Conservation (phyloP, 495 filamentous ascomycete species). For the Tuber borchii region DNA sequence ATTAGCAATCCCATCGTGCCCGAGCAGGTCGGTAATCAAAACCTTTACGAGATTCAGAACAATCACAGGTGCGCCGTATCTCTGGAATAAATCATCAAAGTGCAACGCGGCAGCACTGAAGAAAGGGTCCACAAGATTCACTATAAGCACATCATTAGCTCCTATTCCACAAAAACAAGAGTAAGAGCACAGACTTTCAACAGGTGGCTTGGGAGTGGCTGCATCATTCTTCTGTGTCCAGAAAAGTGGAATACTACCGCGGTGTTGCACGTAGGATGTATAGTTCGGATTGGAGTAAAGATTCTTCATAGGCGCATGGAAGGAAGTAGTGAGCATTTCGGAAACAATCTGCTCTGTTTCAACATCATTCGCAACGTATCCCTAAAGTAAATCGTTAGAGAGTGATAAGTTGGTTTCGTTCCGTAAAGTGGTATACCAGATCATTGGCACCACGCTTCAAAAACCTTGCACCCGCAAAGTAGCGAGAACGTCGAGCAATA, state of each 20-base stretch:
- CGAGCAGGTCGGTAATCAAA: constrained; percentile 4
- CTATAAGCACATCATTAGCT: constrained; percentile 25
- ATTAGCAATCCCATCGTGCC: constrained; percentile 1
- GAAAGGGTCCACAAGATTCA: constrained; percentile 91
- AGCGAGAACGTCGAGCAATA: constrained; percentile 83
- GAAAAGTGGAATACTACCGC: constrained; percentile 91
- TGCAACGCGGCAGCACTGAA: constrained; percentile 93
- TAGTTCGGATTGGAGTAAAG: constrained; percentile 83
- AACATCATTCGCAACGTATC: constrained; percentile 98
- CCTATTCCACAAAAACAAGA: not conserved
- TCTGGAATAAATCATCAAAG: constrained; percentile 90
- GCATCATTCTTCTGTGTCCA: constrained; percentile 98
- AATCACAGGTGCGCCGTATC: constrained; percentile 87
- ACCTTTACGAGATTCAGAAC: constrained; percentile 88
- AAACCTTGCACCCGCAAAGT: constrained; percentile 91
- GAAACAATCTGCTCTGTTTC: constrained; percentile 98
- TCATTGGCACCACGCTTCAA: constrained; percentile 94
- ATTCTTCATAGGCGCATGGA: constrained; percentile 81
- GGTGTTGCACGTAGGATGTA: constrained; percentile 93
- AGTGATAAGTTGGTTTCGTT: not conserved
- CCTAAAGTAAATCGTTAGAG: constrained; percentile 44
- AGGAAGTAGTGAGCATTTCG: constrained; percentile 86
- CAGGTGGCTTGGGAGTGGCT: constrained; percentile 90
- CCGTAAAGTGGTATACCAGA: constrained; percentile 45
- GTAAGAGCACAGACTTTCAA: constrained; percentile 52